These are phyloP conservation scores for Cutaneotrichosporon sp. DNA, from an alignment of 1,284 basidiomycete genomes.

Conservation along the genomic window DNA sequence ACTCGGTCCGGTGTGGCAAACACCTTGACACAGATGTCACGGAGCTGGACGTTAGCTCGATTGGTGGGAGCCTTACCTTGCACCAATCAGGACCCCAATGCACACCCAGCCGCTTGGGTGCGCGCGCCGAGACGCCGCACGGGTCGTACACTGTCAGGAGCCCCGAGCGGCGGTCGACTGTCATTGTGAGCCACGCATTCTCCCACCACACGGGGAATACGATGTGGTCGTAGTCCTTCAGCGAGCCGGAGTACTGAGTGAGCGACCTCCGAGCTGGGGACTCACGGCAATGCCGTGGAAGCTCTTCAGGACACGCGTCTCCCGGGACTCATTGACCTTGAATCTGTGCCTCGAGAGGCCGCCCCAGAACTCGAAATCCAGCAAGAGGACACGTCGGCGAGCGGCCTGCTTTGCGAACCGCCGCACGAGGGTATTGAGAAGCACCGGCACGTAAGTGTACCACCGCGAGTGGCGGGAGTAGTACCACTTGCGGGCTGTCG, in stretches of 20 bases:
- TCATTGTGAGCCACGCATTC: background rate
- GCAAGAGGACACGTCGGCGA: background rate
- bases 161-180: background rate
- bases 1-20: background rate
- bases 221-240: background rate
- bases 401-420: background rate
- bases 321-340: background rate
- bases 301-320: background rate
- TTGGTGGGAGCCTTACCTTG: background rate
- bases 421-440: background rate
- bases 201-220: background rate
- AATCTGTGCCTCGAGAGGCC: background rate
- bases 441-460: background rate
- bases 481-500: background rate
- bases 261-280: background rate
- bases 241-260: background rate
- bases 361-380: background rate
- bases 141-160: constrained; percentile 3
- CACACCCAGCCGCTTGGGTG: background rate
- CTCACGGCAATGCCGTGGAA: background rate
- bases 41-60: background rate
- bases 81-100: background rate
- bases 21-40: background rate
- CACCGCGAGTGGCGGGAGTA: background rate
- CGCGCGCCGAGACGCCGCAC: background rate